phyloP scores from a whole-genome alignment of 257 asterid genomes.

The Salvia hispanica region DNA sequence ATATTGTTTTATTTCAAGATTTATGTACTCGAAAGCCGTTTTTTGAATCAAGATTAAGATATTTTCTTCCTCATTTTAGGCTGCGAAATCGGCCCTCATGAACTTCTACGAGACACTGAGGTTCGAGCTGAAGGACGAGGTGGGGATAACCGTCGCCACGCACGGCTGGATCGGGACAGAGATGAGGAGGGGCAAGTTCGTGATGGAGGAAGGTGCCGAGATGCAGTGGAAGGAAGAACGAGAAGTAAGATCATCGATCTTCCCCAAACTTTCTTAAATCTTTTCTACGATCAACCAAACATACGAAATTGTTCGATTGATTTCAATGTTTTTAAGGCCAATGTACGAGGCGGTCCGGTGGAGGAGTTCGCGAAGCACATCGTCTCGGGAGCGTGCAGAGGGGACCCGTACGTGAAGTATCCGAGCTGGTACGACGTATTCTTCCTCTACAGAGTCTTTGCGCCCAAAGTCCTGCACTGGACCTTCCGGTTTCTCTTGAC shows the following conservation, averaged over 20 bases:
- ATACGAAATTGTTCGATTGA: background rate
- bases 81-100: slow-evolving; percentile 81
- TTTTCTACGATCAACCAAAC: background rate
- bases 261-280: background rate
- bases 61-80: slow-evolving; percentile 35
- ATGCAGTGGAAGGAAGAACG: slow-evolving; percentile 99
- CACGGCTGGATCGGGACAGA: slow-evolving; percentile 94
- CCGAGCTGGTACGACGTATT: slow-evolving; percentile 87
- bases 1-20: no score
- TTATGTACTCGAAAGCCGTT: background rate
- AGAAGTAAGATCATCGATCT: slow-evolving; percentile 46
- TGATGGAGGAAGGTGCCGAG: slow-evolving; percentile 94
- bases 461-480: slow-evolving; percentile 81
- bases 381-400: slow-evolving; percentile 77
- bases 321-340: slow-evolving; percentile 43
- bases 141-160: slow-evolving; percentile 83
- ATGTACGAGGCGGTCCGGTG: slow-evolving; percentile 67
- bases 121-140: slow-evolving; percentile 68
- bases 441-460: slow-evolving; percentile 75
- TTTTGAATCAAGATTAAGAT: background rate
- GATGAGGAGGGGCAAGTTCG: slow-evolving; percentile 66
- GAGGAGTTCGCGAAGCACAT: slow-evolving; percentile 83
- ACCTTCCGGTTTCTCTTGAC: slow-evolving; percentile 62
- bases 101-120: slow-evolving; percentile 88
- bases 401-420: slow-evolving; percentile 75